phyloP scores from a whole-genome alignment of 2,329 filamentous ascomycete species.

The Penicillium sp. region DNA sequence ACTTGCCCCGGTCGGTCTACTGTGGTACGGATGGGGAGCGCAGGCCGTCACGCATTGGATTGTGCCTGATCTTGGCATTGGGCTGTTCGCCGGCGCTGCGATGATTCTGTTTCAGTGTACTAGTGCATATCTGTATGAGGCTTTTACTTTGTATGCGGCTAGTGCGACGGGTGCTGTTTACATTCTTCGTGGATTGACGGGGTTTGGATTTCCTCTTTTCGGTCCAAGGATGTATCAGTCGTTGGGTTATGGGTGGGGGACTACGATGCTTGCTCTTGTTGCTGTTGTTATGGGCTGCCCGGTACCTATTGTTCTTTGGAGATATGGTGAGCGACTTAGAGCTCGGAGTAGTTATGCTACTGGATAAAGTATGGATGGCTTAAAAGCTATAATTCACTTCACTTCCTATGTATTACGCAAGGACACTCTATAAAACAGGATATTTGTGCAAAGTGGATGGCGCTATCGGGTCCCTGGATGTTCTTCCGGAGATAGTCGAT shows the following conservation, averaged over 20 bases:
- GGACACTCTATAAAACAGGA: neutral
- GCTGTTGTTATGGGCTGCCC: conserved; percentile 38
- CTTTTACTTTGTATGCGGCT: conserved; percentile 49
- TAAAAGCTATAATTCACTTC: neutral
- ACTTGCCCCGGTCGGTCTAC: conserved; percentile 50
- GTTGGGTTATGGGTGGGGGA: conserved; percentile 42
- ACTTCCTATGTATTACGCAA: neutral
- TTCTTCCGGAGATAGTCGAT: conserved; percentile 61
- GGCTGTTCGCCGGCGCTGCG: conserved; percentile 46
- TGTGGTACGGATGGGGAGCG: conserved; percentile 55
- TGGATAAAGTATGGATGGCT: neutral
- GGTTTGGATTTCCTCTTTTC: conserved; percentile 54
- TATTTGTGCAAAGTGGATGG: conserved; percentile 43
- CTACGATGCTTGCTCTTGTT: conserved; percentile 46
- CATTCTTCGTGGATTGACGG: conserved; percentile 48
- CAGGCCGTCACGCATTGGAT: conserved; percentile 50
- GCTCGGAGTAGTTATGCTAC: neutral
- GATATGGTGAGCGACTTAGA: conserved; percentile 33
- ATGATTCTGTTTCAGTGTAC: conserved; percentile 37
- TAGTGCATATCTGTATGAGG: conserved; percentile 38
- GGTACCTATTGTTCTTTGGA: conserved; percentile 47
- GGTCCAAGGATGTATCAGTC: conserved; percentile 42
- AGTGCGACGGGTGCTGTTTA: conserved; percentile 50
- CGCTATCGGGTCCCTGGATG: conserved; percentile 51
- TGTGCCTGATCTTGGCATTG: conserved; percentile 50